A percentile compares a stretch with the other conserved stretches of the same genome.
Evolutionary conservation across 176 grass and related monocot species (phyloP).

Genomic region (Eragrostis nindensis): DNA sequence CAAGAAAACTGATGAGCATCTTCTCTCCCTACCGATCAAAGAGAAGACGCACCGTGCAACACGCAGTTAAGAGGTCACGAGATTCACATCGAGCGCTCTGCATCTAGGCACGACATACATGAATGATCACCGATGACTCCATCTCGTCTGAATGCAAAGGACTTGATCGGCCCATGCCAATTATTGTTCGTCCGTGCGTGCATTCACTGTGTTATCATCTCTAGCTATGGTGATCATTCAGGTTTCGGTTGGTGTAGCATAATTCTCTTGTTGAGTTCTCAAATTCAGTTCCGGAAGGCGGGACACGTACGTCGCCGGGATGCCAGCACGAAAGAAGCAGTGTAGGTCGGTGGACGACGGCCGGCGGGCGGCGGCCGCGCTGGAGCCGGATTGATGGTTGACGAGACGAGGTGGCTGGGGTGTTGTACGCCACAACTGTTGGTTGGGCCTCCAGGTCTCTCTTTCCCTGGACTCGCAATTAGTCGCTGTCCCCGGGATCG

Average conservation of each 20-base stretch:
- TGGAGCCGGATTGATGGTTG: not conserved
- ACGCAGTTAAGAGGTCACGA: slow-evolving; percentile 7
- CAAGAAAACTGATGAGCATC: not conserved
- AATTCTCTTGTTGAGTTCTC: no score
- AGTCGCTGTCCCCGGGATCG: not conserved
- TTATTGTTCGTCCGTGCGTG: not conserved
- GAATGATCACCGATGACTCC: not conserved
- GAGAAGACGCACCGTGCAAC: not conserved
- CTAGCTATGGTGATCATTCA: not conserved
- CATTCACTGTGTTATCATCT: not conserved
- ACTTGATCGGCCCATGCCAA: not conserved
- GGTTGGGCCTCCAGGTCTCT: not conserved
- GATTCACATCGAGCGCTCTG: not conserved
- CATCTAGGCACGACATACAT: no score
- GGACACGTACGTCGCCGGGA: no score
- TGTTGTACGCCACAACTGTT: not conserved
- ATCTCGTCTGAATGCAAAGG: not conserved
- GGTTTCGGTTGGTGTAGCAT: not conserved
- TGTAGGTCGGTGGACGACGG: no score
- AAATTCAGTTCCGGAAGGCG: no score
- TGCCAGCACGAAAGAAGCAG: no score
- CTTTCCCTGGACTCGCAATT: not conserved
- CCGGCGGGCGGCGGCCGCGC: no score
- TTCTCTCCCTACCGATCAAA: not conserved
- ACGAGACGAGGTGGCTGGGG: not conserved